These are phyloP conservation scores for Penicillium sp. DNA, from an alignment of 2,329 filamentous ascomycete species.

Conservation along the genomic window DNA sequence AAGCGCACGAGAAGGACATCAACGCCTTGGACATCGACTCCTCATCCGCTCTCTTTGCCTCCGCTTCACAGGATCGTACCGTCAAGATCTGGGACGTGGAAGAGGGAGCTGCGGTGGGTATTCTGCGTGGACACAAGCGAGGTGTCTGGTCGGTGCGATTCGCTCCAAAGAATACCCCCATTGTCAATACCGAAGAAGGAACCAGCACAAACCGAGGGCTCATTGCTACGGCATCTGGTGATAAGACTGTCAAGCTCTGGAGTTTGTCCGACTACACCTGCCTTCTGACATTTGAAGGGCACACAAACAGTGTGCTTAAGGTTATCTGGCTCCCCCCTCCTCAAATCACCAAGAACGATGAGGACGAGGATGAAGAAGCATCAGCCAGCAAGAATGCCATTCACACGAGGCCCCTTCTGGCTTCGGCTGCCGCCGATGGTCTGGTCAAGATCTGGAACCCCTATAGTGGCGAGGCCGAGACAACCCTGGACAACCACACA, in stretches of 20 bases:
- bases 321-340: slow-evolving; percentile 78
- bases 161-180: slow-evolving; percentile 77
- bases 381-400: slow-evolving; percentile 38
- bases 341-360: slow-evolving; percentile 44
- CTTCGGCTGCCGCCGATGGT: slow-evolving; percentile 89
- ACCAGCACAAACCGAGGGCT: slow-evolving; percentile 77
- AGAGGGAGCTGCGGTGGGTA: slow-evolving; percentile 87
- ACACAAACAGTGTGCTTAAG: slow-evolving; percentile 94
- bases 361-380: slow-evolving; percentile 39
- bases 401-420: slow-evolving; percentile 58
- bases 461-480: slow-evolving; percentile 80
- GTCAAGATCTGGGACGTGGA: slow-evolving; percentile 96
- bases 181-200: slow-evolving; percentile 73
- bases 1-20: slow-evolving; percentile 98
- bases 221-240: slow-evolving; percentile 87
- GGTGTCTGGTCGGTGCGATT: slow-evolving; percentile 97
- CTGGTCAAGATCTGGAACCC: slow-evolving; percentile 97
- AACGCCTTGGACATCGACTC: slow-evolving; percentile 88
- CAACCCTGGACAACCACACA: slow-evolving; percentile 94
- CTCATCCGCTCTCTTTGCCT: slow-evolving; percentile 81
- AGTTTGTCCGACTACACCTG: slow-evolving; percentile 90
- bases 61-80: slow-evolving; percentile 93
- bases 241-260: slow-evolving; percentile 97
- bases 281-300: slow-evolving; percentile 91
- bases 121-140: slow-evolving; percentile 88